Evolutionary conservation across 352 stramenopile species (phyloP).

Genomic region (Phytophthora meadii): DNA sequence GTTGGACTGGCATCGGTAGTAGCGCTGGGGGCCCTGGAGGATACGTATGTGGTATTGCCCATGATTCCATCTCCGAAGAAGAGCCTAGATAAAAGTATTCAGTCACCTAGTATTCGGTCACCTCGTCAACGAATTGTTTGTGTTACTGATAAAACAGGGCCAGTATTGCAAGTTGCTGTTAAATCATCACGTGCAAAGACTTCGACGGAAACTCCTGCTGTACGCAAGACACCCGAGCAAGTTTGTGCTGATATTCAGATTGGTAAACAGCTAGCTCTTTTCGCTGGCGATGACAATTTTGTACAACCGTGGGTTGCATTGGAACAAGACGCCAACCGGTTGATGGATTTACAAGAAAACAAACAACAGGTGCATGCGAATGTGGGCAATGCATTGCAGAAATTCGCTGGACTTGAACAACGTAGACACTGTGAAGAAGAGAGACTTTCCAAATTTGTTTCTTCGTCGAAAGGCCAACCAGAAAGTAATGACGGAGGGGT

Average conservation of each 20-base stretch:
- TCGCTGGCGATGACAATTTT: conserved; percentile 13
- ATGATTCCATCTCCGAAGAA: conserved; percentile 19
- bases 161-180: not conserved
- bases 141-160: not conserved
- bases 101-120: conserved; percentile 2
- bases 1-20: conserved; percentile 47
- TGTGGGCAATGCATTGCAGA: not conserved
- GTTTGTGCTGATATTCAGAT: conserved; percentile 46
- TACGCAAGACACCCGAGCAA: conserved; percentile 45
- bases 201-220: conserved; percentile 32
- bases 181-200: conserved; percentile 26
- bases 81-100: not conserved
- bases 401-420: conserved; percentile 19
- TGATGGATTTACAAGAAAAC: conserved; percentile 3
- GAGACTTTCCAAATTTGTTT: conserved; percentile 9
- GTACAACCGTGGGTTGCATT: conserved; percentile 15
- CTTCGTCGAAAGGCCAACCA: not conserved
- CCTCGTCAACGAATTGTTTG: not conserved
- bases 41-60: conserved; percentile 7
- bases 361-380: not conserved
- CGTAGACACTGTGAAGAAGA: conserved; percentile 15
- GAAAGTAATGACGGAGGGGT: not conserved
- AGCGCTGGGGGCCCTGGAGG: conserved; percentile 15
- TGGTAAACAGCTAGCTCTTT: conserved; percentile 22
- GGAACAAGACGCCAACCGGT: conserved; percentile 10